Conservation (phyloP, 176 grass and related monocot genomes). For the barley (Hordeum vulgare) region DNA sequence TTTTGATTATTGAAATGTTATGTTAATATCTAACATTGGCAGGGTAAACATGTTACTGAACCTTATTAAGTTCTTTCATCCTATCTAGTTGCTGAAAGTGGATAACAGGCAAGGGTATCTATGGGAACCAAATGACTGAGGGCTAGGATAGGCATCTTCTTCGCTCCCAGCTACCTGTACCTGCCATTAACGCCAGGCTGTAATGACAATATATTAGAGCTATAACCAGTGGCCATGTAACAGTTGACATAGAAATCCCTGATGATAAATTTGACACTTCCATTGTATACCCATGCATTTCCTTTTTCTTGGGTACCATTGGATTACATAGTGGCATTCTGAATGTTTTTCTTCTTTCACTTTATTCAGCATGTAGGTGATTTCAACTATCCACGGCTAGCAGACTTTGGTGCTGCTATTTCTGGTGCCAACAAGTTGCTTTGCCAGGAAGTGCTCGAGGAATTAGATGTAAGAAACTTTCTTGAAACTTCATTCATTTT, state of each 20-base stretch:
- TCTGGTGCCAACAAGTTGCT: constrained; percentile 93
- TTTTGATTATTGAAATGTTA: constrained; percentile 6
- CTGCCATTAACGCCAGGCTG: background rate
- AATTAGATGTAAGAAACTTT: constrained; percentile 89
- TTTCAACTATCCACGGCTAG: constrained; percentile 78
- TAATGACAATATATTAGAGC: background rate
- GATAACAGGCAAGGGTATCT: background rate
- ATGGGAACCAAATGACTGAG: background rate
- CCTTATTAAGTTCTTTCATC: background rate
- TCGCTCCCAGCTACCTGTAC: background rate
- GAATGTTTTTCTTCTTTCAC: constrained; percentile 12
- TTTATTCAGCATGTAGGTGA: constrained; percentile 82
- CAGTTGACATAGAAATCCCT: background rate
- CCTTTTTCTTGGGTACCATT: background rate
- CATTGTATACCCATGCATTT: background rate
- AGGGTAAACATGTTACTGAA: background rate
- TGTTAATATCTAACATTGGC: background rate
- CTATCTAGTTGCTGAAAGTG: background rate
- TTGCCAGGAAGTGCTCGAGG: constrained; percentile 89
- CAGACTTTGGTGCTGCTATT: constrained; percentile 96
- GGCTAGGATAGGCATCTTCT: background rate
- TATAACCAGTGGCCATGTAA: background rate
- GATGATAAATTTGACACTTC: background rate
- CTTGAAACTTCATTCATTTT: constrained; percentile 2
- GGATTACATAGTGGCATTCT: constrained; percentile 10